Percentiles rank a stretch among this genome's conserved stretches.
Conservation (phyloP, 805 yeast genomes). For the Myxozyma mucilagina region DNA sequence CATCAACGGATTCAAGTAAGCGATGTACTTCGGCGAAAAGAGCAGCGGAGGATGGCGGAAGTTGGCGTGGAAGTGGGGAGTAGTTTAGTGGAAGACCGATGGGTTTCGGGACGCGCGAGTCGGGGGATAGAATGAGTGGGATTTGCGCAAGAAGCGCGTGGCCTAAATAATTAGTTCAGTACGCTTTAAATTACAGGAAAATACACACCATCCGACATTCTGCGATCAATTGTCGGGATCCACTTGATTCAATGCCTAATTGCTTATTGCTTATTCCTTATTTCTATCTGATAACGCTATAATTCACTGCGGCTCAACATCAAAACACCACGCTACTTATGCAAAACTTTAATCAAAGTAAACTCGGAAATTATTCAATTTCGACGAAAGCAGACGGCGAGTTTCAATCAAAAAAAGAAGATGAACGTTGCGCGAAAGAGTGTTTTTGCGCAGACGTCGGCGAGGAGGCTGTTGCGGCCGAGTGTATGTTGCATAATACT, state of each 20-base stretch:
- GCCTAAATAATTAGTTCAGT: conserved; percentile 37
- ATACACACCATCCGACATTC: neutral
- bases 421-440: conserved; percentile 3
- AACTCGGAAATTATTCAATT: neutral
- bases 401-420: neutral
- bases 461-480: neutral
- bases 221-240: neutral
- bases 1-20: conserved; percentile 41
- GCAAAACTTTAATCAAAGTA: neutral
- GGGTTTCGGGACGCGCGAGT: conserved; percentile 55
- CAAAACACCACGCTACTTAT: neutral
- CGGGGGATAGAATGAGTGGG: conserved; percentile 57
- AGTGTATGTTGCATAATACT: too few species aligned
- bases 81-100: conserved; percentile 55
- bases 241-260: neutral
- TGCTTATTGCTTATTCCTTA: neutral
- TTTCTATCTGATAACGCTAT: too few species aligned
- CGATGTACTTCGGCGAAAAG: conserved; percentile 38
- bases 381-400: neutral
- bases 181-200: neutral
- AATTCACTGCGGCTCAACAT: too few species aligned
- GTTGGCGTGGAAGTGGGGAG: conserved; percentile 41
- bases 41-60: conserved; percentile 41
- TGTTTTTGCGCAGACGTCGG: neutral
- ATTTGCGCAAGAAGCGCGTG: conserved; percentile 54